Evolutionary conservation across 768 basidiomycete species (phyloP), one percentile per base, ranked within the genome.

Genomic region (Leccinum uliginosum): DNA sequence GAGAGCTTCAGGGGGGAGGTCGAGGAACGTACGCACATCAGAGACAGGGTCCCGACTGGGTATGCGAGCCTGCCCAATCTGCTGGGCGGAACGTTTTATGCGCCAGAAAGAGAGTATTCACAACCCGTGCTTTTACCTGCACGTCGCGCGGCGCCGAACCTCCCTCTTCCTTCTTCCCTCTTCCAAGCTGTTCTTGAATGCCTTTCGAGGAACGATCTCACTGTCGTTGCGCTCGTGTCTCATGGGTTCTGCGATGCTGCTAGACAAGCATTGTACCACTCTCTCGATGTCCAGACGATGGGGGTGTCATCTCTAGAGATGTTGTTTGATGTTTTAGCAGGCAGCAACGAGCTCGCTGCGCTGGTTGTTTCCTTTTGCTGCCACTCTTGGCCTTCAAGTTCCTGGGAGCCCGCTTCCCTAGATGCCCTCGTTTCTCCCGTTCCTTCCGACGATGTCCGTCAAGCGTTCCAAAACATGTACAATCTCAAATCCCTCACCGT

Each of bases 381-480:
- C 52, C 62, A 56, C 30, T 56, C 62, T 19, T 68, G 66, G 66
- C 62, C 62, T 15, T 56, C 40, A 43, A 43, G 40, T 43, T 43
- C 67, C 4, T 58, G 51, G 48, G 51, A 58, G 10, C 48, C 53
- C 27, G 14, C 40, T 11, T 56, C 51, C 4, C 10, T 55, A 4
- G 61, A 64, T 30, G 58, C 44, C 15, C 47, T 24, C 15, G n/a
- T 32, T 32, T 40, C 62, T 6, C 52, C 58, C 3, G 23, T 51
- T 24, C 62, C 64, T 27, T 51, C 66, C 8, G 40, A 51, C 24
- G 60, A 65, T 14, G 57, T 72, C 55, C 56, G 62, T 19, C 59
- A 19, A 8, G 71, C 67, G 11, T 59, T 71, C 29, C 65, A 61
- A 45, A 71, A 72, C 32, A 72, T 71, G 71, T 44, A 35, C 9